These are phyloP conservation scores for Populus hybrid DNA, from an alignment of 441 rosid genomes.

Conservation along the genomic window DNA sequence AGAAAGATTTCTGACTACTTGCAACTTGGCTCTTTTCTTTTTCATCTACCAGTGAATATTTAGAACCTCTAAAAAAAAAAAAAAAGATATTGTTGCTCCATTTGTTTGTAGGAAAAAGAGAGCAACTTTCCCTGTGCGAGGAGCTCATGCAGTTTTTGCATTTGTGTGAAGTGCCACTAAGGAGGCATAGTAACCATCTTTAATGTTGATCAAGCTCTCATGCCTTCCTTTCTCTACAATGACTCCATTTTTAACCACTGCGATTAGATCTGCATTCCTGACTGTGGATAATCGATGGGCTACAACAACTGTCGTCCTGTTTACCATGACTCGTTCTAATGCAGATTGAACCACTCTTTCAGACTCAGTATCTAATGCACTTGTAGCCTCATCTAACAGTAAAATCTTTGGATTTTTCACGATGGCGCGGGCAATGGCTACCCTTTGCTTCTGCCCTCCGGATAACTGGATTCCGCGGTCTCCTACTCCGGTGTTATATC, in stretches of 20 bases:
- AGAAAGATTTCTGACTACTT: no score
- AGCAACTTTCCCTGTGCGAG: not conserved
- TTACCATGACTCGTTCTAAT: slow-evolving; percentile 50
- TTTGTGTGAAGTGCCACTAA: slow-evolving; percentile 48
- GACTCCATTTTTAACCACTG: slow-evolving; percentile 65
- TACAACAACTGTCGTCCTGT: slow-evolving; percentile 66
- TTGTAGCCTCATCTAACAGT: slow-evolving; percentile 68
- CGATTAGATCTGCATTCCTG: slow-evolving; percentile 59
- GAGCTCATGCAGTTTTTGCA: slow-evolving; percentile 33
- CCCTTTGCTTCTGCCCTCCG: slow-evolving; percentile 75
- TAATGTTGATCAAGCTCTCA: slow-evolving; percentile 43
- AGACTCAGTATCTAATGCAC: slow-evolving; percentile 77
- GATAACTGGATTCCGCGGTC: slow-evolving; percentile 78
- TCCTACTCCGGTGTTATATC: slow-evolving; percentile 68
- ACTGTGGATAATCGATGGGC: slow-evolving; percentile 71
- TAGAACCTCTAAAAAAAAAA: no score
- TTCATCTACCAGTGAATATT: no score
- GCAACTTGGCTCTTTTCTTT: no score
- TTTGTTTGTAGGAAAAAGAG: not conserved
- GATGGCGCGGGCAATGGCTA: slow-evolving; percentile 76
- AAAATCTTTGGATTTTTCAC: slow-evolving; percentile 58
- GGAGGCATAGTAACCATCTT: slow-evolving; percentile 65
- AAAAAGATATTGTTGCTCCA: no score
- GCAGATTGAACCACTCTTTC: slow-evolving; percentile 74
- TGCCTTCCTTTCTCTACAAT: slow-evolving; percentile 73